Conservation (phyloP, 164 flowering plant species). For the Magnolia officinalis region DNA sequence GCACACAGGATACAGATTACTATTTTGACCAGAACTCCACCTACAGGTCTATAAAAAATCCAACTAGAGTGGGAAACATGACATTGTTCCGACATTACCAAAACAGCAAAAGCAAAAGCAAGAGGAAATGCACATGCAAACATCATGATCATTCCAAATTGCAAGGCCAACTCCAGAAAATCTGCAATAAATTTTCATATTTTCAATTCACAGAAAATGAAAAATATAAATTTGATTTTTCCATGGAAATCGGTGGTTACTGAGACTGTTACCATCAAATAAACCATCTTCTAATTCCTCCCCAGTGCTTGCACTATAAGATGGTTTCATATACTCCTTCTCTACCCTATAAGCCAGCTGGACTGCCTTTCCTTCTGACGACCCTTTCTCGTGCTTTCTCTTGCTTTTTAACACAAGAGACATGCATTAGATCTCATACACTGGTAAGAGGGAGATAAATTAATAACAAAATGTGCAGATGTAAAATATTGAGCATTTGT, state of each 20-base stretch:
- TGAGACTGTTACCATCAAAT: slow-evolving; percentile 71
- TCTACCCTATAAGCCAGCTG: slow-evolving; percentile 70
- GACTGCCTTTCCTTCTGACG: slow-evolving; percentile 37
- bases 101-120: slow-evolving; percentile 64
- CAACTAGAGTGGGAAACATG: background rate
- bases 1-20: slow-evolving; percentile 5
- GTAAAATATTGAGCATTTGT: background rate
- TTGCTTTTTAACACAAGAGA: slow-evolving; percentile 33
- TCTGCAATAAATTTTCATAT: slow-evolving; percentile 41
- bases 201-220: background rate
- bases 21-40: background rate
- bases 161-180: slow-evolving; percentile 78
- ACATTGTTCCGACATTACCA: slow-evolving; percentile 42
- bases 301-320: slow-evolving; percentile 79
- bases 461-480: background rate
- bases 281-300: slow-evolving; percentile 92
- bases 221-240: background rate
- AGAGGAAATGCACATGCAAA: slow-evolving; percentile 97
- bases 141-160: slow-evolving; percentile 99
- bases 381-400: slow-evolving; percentile 50
- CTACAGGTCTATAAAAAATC: background rate
- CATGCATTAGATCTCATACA: background rate
- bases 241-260: background rate
- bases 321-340: slow-evolving; percentile 83
- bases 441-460: background rate